phyloP scores from a whole-genome alignment of 345 rosid genomes.

The Durio zibethinus region DNA sequence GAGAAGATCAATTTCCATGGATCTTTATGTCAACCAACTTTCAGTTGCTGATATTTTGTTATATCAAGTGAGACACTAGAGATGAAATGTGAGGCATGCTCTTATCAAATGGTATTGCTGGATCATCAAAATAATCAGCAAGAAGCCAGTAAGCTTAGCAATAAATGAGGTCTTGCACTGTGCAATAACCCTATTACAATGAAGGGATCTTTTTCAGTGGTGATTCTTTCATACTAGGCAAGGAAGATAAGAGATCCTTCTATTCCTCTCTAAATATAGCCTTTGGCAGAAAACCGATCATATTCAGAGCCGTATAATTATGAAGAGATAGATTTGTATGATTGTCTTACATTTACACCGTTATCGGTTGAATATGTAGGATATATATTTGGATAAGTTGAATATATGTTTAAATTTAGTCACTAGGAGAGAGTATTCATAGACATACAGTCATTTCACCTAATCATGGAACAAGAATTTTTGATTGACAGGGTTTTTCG shows the following conservation, averaged over 20 bases:
- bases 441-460: too few species aligned
- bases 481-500: too few species aligned
- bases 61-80: constrained; percentile 18
- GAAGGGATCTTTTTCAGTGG: constrained; percentile 16
- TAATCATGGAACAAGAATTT: too few species aligned
- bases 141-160: background rate
- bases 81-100: too few species aligned
- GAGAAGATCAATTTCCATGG: constrained; percentile 57
- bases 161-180: background rate
- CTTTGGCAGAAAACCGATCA: background rate
- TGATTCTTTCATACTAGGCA: constrained; percentile 6
- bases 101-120: constrained; percentile 11
- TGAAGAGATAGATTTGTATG: background rate
- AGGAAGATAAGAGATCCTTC: constrained; percentile 5
- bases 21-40: constrained; percentile 30
- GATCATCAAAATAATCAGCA: background rate
- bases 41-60: constrained; percentile 42
- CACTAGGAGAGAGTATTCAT: too few species aligned
- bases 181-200: constrained; percentile 2
- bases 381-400: too few species aligned
- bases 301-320: background rate
- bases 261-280: background rate
- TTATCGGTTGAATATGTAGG: too few species aligned
- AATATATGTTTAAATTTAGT: too few species aligned
- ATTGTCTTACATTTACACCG: background rate